Percentiles rank a stretch among this genome's conserved stretches.
Conservation (phyloP, 805 yeast species). For the Candida ipomoeae region DNA sequence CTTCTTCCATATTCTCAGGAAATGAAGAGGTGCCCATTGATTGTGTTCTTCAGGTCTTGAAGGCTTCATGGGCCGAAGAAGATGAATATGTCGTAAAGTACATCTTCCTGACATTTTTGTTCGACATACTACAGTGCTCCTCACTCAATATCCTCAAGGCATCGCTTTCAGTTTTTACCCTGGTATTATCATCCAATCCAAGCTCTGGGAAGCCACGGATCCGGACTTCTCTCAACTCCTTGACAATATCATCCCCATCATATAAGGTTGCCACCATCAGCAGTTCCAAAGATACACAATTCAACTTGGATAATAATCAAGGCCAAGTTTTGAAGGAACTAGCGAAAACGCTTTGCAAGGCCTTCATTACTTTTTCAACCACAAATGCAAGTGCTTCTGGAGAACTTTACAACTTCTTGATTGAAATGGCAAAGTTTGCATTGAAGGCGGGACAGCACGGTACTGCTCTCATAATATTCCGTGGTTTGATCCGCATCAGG, state of each 20-base stretch:
- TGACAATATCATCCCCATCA: not conserved
- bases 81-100: slow-evolving; percentile 31
- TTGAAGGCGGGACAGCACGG: slow-evolving; percentile 31
- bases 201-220: not conserved
- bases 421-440: slow-evolving; percentile 34
- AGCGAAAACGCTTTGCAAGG: slow-evolving; percentile 23
- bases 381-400: slow-evolving; percentile 25
- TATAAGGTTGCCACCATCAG: slow-evolving; percentile 2
- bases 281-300: slow-evolving; percentile 2
- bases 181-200: slow-evolving; percentile 4
- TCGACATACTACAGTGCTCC: slow-evolving; percentile 19
- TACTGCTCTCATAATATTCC: slow-evolving; percentile 44
- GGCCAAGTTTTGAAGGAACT: slow-evolving; percentile 11
- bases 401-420: slow-evolving; percentile 27
- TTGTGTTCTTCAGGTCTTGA: slow-evolving; percentile 30
- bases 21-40: slow-evolving; percentile 29
- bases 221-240: not conserved
- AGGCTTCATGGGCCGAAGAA: slow-evolving; percentile 23
- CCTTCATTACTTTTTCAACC: slow-evolving; percentile 23
- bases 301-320: slow-evolving; percentile 10
- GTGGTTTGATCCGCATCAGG: slow-evolving; percentile 54
- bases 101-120: slow-evolving; percentile 25
- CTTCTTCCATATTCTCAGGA: slow-evolving; percentile 28
- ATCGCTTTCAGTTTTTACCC: slow-evolving; percentile 13
- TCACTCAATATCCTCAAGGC: slow-evolving; percentile 16